Evolutionary conservation across 176 grass and related monocot species (phyloP), one percentile per base, ranked within the genome.

Genomic region (Puya raimondii): DNA sequence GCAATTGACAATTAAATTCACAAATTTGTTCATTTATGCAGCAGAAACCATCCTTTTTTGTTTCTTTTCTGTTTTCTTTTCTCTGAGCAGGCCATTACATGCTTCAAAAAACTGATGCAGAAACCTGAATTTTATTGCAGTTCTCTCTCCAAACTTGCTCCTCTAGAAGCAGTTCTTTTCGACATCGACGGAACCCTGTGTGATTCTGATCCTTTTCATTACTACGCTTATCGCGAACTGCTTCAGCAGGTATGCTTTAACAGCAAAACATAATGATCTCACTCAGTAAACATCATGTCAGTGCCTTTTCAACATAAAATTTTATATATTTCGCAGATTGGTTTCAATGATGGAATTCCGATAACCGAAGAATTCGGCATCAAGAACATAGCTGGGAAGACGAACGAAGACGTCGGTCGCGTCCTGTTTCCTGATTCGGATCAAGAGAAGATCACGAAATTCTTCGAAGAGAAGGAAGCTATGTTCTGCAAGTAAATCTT

Each of bases 111-210:
- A 68, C 50, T 76, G 22, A 76, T 22, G 25, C 68, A 58, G 13
- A 58, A 11, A 56, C 18, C 10, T 61, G 66, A 12, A 59, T 42
- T 17, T 61, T 48, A 47, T 42, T 73, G 72, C 82, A 79, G 85
- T 18, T 80, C 72, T 63, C 54, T 96, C 8, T 61, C 58, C 47
- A 69, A 68, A 20, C 56, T 89, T 48, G 64, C 86, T 56, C 81
- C 81, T 3, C 66, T 96, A 18, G 89, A 83, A 51, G 93, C 93
- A 17, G 50, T 96, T 11, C 69, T 96, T 59, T 90, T 96, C 67
- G 93, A 96, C 73, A 81, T 96, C 74, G 86, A 96, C 47, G 89
- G 88, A 61, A 96, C 92, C 0, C 73, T 96, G 70, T 67, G 76
- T 57, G 69, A 82, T 17, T 87, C 88, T 1, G 92, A 96, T 78